Evolutionary conservation across 2,329 filamentous ascomycete species (phyloP).

Genomic region (Exserohilum turcica): DNA sequence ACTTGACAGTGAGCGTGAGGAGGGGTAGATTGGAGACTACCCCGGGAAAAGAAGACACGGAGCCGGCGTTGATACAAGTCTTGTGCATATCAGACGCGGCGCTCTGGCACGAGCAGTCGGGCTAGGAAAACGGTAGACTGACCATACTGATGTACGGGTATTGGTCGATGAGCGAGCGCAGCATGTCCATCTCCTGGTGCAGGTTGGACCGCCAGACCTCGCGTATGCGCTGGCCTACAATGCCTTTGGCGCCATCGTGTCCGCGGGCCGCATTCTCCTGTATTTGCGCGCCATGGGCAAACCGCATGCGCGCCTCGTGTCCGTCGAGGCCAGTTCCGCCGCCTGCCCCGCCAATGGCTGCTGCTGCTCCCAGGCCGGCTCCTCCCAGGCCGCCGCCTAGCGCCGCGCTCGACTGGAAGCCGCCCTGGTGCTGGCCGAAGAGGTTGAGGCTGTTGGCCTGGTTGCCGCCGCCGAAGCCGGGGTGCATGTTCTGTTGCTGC

Average conservation of each 20-base stretch:
- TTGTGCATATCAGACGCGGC: constrained; percentile 18
- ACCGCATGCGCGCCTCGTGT: constrained; percentile 86
- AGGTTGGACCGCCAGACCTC: constrained; percentile 96
- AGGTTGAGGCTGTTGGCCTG: constrained; percentile 69
- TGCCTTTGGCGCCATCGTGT: constrained; percentile 61
- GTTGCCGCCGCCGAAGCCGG: constrained; percentile 63
- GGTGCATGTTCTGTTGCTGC: constrained; percentile 65
- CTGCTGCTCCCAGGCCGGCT: constrained; percentile 61
- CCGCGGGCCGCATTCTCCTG: constrained; percentile 59
- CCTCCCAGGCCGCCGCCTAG: constrained; percentile 62
- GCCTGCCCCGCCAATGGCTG: constrained; percentile 56
- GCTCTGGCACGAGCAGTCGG: constrained; percentile 3
- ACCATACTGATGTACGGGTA: constrained; percentile 99
- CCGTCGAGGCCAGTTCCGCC: constrained; percentile 74
- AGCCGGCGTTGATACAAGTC: constrained; percentile 13
- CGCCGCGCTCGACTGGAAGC: constrained; percentile 58
- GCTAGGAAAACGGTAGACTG: constrained; percentile 47
- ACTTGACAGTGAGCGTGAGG: not conserved
- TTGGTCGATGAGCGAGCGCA: constrained; percentile 83
- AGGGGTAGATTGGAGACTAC: constrained; percentile 15
- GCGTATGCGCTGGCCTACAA: constrained; percentile 75
- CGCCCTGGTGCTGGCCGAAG: constrained; percentile 45
- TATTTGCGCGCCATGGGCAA: constrained; percentile 71
- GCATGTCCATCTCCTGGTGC: constrained; percentile 83
- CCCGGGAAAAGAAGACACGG: constrained; percentile 2